A percentile compares a stretch with the other conserved stretches of the same genome.
Conservation (phyloP, 1,139 yeast genomes). For the Kodamaea ohmeri region DNA sequence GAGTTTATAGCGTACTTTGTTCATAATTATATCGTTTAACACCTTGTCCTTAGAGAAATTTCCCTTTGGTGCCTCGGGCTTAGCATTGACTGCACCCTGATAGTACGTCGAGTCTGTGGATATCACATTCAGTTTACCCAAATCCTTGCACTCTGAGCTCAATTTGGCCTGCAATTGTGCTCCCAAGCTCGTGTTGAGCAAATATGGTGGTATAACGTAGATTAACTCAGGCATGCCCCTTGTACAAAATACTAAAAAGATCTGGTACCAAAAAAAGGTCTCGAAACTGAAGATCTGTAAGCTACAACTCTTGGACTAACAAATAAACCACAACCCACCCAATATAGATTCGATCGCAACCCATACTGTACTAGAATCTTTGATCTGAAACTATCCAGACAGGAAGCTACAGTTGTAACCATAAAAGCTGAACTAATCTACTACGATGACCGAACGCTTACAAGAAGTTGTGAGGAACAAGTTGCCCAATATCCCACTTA, state of each 20-base stretch:
- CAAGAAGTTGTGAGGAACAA: slow-evolving; percentile 18
- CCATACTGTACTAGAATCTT: too few relatives aligned
- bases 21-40: slow-evolving; percentile 33
- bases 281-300: neutral
- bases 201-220: slow-evolving; percentile 45
- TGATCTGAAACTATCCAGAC: too few relatives aligned
- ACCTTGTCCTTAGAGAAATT: slow-evolving; percentile 32
- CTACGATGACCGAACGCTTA: slow-evolving; percentile 10
- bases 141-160: slow-evolving; percentile 21
- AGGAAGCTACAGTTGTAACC: too few relatives aligned
- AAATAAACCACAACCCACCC: too few relatives aligned
- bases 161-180: slow-evolving; percentile 30
- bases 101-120: slow-evolving; percentile 26
- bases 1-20: slow-evolving; percentile 37
- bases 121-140: slow-evolving; percentile 30
- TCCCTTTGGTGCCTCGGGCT: slow-evolving; percentile 10
- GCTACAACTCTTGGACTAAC: too few relatives aligned
- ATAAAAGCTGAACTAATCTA: neutral
- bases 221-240: slow-evolving; percentile 17
- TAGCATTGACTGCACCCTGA: slow-evolving; percentile 17
- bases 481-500: slow-evolving; percentile 48
- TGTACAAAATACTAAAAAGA: slow-evolving; percentile 8
- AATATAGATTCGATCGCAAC: too few relatives aligned
- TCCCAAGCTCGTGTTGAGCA: slow-evolving; percentile 40
- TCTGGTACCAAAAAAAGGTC: neutral